Conservation (phyloP, 2,329 filamentous ascomycete species). For the Furcasterigmium sp. region DNA sequence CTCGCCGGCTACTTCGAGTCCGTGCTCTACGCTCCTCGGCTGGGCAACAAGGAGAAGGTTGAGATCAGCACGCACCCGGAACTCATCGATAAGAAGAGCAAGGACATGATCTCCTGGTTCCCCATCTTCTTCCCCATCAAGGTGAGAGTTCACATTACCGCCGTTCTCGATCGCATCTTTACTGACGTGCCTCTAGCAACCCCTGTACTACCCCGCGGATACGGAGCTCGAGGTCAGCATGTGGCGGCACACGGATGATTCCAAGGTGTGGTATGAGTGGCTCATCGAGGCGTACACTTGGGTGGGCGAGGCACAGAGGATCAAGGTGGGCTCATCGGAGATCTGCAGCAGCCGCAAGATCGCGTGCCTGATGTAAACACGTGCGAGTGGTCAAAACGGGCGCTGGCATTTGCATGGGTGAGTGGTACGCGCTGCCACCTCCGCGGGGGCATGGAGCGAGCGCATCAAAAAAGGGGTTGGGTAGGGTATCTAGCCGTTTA, state of each 20-base stretch:
- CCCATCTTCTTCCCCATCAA: slow-evolving; percentile 97
- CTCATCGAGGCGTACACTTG: slow-evolving; percentile 78
- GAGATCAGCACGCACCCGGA: slow-evolving; percentile 92
- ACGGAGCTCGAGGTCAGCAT: slow-evolving; percentile 86
- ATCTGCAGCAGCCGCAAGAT: slow-evolving; percentile 65
- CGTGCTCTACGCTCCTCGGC: slow-evolving; percentile 68
- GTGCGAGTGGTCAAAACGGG: not conserved
- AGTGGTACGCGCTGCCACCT: too few species aligned
- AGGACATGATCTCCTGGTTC: slow-evolving; percentile 99
- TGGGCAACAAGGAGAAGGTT: slow-evolving; percentile 47
- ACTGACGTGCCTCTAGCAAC: slow-evolving; percentile 49
- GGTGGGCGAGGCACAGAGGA: slow-evolving; percentile 51
- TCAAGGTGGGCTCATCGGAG: slow-evolving; percentile 62
- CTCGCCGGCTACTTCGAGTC: slow-evolving; percentile 95
- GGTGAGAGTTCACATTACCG: too few species aligned
- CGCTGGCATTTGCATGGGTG: not conserved
- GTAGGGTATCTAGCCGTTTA: slow-evolving; percentile 3
- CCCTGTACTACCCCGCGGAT: slow-evolving; percentile 78
- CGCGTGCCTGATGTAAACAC: slow-evolving; percentile 61
- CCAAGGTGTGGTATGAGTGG: slow-evolving; percentile 99
- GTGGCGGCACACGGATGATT: slow-evolving; percentile 93
- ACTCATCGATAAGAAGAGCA: slow-evolving; percentile 86
- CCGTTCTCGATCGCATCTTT: too few species aligned
- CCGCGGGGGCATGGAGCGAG: too few species aligned
- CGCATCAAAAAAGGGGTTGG: not conserved